These are phyloP conservation scores for Bromus sterilis DNA, from an alignment of 176 grass and related monocot species.

Conservation along the genomic window DNA sequence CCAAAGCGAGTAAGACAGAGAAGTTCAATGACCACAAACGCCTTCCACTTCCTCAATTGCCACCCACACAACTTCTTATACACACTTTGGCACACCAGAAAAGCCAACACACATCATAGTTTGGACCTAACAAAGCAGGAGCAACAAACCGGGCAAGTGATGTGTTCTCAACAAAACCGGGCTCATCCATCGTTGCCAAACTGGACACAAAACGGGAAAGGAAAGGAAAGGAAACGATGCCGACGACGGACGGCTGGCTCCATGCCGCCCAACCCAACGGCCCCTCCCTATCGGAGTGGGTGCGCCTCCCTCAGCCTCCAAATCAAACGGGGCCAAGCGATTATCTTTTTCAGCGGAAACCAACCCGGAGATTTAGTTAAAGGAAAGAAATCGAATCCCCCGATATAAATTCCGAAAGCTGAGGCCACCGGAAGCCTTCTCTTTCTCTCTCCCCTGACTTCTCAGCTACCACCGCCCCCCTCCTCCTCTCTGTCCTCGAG, in stretches of 20 bases:
- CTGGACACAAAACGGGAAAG: not conserved
- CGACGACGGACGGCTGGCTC: not conserved
- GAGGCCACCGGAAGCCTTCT: not conserved
- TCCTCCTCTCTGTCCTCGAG: not conserved
- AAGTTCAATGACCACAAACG: not conserved
- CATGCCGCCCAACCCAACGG: not conserved
- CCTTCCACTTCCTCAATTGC: not conserved
- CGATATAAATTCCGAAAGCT: constrained; percentile 17
- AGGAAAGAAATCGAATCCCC: not conserved
- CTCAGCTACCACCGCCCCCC: constrained; percentile 25
- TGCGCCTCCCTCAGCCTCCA: not conserved
- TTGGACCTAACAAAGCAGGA: not conserved
- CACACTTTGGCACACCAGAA: not conserved
- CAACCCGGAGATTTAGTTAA: not conserved
- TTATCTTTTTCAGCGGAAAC: not conserved
- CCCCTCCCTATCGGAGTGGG: not conserved
- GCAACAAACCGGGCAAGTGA: not conserved
- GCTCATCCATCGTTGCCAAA: not conserved
- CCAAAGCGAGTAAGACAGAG: not conserved
- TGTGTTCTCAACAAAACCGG: not conserved
- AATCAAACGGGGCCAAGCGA: not conserved
- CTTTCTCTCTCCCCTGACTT: not conserved
- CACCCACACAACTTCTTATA: not conserved
- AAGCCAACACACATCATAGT: not conserved
- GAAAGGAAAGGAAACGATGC: not conserved